Percentiles rank a stretch among this genome's conserved stretches.
Evolutionary conservation across 345 rosid species (phyloP).

Genomic region (Populus alba): DNA sequence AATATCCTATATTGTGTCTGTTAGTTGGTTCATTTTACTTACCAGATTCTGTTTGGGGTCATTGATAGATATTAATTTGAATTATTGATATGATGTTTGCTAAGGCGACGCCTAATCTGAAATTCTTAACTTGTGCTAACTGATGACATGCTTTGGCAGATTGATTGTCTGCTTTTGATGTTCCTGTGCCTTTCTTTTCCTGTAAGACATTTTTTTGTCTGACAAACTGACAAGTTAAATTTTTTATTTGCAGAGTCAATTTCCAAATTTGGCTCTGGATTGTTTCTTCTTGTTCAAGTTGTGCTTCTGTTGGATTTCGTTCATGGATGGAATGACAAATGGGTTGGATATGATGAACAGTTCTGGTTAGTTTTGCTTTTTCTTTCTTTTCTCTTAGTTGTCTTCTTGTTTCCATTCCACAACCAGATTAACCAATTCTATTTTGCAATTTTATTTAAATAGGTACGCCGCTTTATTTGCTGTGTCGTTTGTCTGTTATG

Average conservation of each 20-base stretch:
- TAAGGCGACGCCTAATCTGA: not conserved
- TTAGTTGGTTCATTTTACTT: not conserved
- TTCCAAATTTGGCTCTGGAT: slow-evolving; percentile 95
- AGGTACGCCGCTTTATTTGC: slow-evolving; percentile 82
- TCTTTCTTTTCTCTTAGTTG: not conserved
- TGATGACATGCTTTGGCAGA: not conserved
- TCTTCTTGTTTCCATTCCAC: slow-evolving; percentile 1
- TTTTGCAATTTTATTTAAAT: slow-evolving; percentile 10
- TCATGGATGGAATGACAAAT: slow-evolving; percentile 98
- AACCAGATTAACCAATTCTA: not conserved
- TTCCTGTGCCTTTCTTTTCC: not conserved
- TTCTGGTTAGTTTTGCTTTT: slow-evolving; percentile 71
- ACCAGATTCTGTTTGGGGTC: not conserved
- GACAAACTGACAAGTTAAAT: slow-evolving; percentile 1
- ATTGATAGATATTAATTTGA: not conserved
- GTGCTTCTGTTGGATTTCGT: slow-evolving; percentile 98
- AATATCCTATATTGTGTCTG: not conserved
- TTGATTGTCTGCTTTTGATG: not conserved
- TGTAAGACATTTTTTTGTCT: not conserved
- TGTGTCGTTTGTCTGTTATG: slow-evolving; percentile 83
- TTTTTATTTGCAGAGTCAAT: slow-evolving; percentile 53
- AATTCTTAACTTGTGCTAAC: not conserved
- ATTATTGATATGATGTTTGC: not conserved
- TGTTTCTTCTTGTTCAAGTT: slow-evolving; percentile 97
- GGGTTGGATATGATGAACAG: slow-evolving; percentile 96